Evolutionary conservation across 2,329 filamentous ascomycete species (phyloP).

Genomic region (Cercospora beticola): DNA sequence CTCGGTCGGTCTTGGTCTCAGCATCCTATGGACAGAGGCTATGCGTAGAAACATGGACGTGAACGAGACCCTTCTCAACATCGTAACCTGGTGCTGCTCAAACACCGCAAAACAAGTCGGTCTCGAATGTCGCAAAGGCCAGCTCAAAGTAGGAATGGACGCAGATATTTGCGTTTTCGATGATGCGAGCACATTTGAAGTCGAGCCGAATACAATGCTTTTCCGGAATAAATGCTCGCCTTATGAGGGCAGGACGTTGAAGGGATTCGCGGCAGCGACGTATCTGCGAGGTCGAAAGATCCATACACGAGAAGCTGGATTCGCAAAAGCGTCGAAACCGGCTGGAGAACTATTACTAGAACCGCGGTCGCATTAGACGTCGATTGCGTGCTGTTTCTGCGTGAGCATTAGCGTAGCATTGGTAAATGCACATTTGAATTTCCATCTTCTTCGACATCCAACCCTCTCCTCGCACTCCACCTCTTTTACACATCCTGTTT

Average conservation of each 20-base stretch:
- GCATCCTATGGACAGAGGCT: constrained; percentile 82
- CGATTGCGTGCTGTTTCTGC: no score
- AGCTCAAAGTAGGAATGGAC: constrained; percentile 76
- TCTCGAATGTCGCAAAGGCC: constrained; percentile 76
- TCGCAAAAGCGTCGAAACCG: constrained; percentile 54
- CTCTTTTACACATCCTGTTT: no score
- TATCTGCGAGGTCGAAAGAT: constrained; percentile 77
- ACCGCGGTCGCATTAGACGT: constrained; percentile 39
- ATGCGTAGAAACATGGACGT: constrained; percentile 57
- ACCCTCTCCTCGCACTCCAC: not conserved
- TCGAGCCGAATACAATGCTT: constrained; percentile 72
- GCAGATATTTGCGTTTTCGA: constrained; percentile 93
- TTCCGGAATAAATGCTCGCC: constrained; percentile 93
- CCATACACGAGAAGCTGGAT: constrained; percentile 66
- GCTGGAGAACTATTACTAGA: constrained; percentile 54
- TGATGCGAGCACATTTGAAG: constrained; percentile 73
- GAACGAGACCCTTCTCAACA: constrained; percentile 65
- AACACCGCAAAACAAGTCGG: constrained; percentile 90
- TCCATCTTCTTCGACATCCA: not conserved
- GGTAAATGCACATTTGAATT: not conserved
- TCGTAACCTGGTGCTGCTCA: constrained; percentile 79
- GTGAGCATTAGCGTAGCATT: not conserved
- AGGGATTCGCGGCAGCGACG: constrained; percentile 77
- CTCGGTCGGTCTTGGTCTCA: constrained; percentile 86
- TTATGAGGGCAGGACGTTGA: constrained; percentile 78